Evolutionary conservation across 1,284 basidiomycete genomes (phyloP), one percentile per base, ranked within the genome.

Genomic region (Rhodotorula sp.): DNA sequence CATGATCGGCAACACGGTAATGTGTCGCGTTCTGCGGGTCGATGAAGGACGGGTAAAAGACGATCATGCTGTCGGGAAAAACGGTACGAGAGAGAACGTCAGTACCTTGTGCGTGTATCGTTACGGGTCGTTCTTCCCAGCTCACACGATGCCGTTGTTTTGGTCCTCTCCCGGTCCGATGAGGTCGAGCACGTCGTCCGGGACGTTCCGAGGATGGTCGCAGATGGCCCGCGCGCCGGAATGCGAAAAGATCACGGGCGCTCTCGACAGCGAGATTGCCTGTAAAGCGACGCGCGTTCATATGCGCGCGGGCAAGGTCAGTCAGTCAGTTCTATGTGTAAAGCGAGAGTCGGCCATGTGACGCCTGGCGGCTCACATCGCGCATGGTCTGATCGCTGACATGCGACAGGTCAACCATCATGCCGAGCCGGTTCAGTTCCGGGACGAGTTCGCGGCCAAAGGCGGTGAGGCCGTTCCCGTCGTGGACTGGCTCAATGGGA

Each of bases 351-450:
- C 7, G 45, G 20, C 29, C 46, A 14, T 2, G 29, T 3, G 14
- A 49, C 12, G 15, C 6, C 37, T 14, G 8, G 26, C 26, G 4
- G n/a, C 59, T n/a, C 46, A 46, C 59, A 10, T 60, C 45, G 45
- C 26, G 51, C 18, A 72, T 67, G 5, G 78, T 78, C 45, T 70
- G 53, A 10, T 69, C 70, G 8, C 76, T 73, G 15, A 77, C 78
- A 55, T 79, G 78, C 42, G 69, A 73, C 5, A 76, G n/a, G 62
- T 76, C 75, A 26, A 74, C 75, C 33, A 76, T 59, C 79, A 93
- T 86, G 20, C 93, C 93, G 29, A 95, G 83, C 54, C 93, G 86
- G 81, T 95, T 95, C 88, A 95, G 89, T 81, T 95, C 93, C 56
- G 86, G 84, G 68, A 95, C 85, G 62, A 95, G 85, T 29, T 84